Evolutionary conservation across 2,329 filamentous ascomycete genomes (phyloP).

Genomic region (Stemphylium vesicarium): DNA sequence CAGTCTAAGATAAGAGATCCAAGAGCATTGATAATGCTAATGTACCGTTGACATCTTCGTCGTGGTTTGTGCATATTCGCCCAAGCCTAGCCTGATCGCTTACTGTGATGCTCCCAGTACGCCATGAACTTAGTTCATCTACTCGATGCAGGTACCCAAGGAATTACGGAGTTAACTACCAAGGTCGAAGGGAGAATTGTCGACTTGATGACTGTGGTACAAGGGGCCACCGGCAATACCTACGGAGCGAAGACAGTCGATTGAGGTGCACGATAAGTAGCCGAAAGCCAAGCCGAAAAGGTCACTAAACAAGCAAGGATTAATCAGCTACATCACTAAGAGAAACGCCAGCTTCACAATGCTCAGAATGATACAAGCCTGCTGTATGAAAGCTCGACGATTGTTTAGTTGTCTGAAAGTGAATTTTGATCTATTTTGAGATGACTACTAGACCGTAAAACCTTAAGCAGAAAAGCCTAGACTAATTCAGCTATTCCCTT

Average conservation of each 20-base stretch:
- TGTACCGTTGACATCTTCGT: neutral
- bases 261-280: conserved; percentile 24
- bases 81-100: neutral
- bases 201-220: neutral
- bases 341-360: conserved; percentile 3
- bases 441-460: neutral
- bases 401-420: too few species aligned
- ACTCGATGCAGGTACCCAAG: neutral
- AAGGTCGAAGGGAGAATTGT: neutral
- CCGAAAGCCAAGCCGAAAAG: conserved; percentile 18
- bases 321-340: conserved; percentile 33
- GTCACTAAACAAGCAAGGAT: conserved; percentile 21
- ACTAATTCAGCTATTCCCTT: conserved; percentile 32
- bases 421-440: neutral
- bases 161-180: neutral
- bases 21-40: neutral
- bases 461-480: neutral
- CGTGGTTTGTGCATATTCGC: neutral
- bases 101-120: neutral
- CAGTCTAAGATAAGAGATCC: neutral
- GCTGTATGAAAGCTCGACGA: too few species aligned
- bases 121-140: neutral
- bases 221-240: neutral
- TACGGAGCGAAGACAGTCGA: neutral
- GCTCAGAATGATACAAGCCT: neutral